A percentile compares a stretch with the other conserved stretches of the same genome.
These are phyloP conservation scores for Scortechinia acanthostroma DNA, from an alignment of 2,329 filamentous ascomycete genomes.

Conservation along the genomic window DNA sequence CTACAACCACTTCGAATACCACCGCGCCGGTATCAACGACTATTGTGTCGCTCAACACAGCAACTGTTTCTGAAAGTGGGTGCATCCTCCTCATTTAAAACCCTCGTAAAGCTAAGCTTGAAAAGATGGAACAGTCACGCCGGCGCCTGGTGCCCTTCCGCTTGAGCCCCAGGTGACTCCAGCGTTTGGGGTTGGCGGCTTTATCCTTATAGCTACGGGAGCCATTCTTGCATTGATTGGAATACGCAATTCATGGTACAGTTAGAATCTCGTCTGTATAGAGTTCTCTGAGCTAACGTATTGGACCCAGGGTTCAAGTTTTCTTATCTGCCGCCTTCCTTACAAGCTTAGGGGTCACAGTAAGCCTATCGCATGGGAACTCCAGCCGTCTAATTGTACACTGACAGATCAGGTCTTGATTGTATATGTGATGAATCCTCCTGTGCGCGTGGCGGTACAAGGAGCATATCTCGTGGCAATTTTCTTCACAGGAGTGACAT, in stretches of 20 bases:
- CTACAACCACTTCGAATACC: no score
- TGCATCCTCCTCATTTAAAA: no score
- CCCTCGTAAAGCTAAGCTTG: no score
- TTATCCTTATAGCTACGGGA: conserved; percentile 70
- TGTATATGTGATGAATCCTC: conserved; percentile 78
- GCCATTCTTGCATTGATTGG: conserved; percentile 67
- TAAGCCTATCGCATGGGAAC: no score
- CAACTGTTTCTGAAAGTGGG: no score
- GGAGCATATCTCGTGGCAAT: conserved; percentile 80
- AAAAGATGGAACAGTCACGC: neutral
- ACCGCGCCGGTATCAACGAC: no score
- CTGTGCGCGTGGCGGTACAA: conserved; percentile 69
- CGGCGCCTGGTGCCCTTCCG: conserved; percentile 46
- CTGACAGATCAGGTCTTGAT: conserved; percentile 67
- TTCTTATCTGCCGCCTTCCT: conserved; percentile 76
- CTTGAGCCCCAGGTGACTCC: conserved; percentile 71
- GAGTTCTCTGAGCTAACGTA: no score
- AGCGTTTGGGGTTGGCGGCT: conserved; percentile 71
- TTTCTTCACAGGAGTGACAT: conserved; percentile 63
- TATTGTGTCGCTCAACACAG: no score
- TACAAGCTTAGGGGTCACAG: conserved; percentile 62
- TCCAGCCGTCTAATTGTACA: neutral
- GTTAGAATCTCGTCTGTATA: conserved; percentile 6
- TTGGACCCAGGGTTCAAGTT: conserved; percentile 43
- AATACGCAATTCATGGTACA: conserved; percentile 67